Percentiles rank a stretch among this genome's conserved stretches.
These are phyloP conservation scores for Prillingera fragicola DNA, from an alignment of 1,284 basidiomycete genomes.

Conservation along the genomic window DNA sequence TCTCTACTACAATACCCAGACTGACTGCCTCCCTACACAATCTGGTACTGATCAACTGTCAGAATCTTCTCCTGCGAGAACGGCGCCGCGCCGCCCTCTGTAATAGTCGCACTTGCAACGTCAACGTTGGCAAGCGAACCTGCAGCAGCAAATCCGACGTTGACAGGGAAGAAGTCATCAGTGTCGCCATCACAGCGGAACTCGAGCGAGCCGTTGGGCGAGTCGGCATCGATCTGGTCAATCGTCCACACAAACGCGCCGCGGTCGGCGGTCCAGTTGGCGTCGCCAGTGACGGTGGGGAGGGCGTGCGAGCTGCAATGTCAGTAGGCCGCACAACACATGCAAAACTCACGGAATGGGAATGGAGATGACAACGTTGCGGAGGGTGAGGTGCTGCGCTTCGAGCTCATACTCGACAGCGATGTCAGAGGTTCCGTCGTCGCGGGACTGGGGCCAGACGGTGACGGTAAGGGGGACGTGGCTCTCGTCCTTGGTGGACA, in stretches of 20 bases:
- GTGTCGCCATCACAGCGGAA: slow-evolving; percentile 80
- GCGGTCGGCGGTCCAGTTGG: slow-evolving; percentile 75
- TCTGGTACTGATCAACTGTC: slow-evolving; percentile 61
- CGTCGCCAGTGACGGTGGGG: slow-evolving; percentile 69
- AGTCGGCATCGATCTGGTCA: slow-evolving; percentile 49
- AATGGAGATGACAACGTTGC: slow-evolving; percentile 83
- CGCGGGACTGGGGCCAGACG: slow-evolving; percentile 90
- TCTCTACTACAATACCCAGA: background rate
- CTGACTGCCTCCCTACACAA: slow-evolving; percentile 39
- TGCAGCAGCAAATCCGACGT: slow-evolving; percentile 70
- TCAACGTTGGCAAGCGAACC: slow-evolving; percentile 70
- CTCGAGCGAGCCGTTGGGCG: slow-evolving; percentile 72
- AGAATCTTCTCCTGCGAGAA: slow-evolving; percentile 75
- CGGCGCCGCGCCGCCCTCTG: slow-evolving; percentile 55
- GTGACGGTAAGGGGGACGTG: slow-evolving; percentile 91
- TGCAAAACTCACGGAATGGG: slow-evolving; percentile 71
- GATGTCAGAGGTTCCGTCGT: slow-evolving; percentile 83
- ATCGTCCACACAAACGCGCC: slow-evolving; percentile 82
- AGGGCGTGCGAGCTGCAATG: slow-evolving; percentile 66
- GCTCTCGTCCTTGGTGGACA: slow-evolving; percentile 84
- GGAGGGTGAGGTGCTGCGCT: slow-evolving; percentile 68
- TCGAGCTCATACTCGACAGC: slow-evolving; percentile 97
- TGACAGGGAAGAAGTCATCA: slow-evolving; percentile 87
- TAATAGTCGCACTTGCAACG: slow-evolving; percentile 56
- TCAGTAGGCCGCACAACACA: slow-evolving; percentile 5